These are phyloP conservation scores for Rhodotorula diobovata DNA, from an alignment of 768 basidiomycete genomes.

Conservation along the genomic window DNA sequence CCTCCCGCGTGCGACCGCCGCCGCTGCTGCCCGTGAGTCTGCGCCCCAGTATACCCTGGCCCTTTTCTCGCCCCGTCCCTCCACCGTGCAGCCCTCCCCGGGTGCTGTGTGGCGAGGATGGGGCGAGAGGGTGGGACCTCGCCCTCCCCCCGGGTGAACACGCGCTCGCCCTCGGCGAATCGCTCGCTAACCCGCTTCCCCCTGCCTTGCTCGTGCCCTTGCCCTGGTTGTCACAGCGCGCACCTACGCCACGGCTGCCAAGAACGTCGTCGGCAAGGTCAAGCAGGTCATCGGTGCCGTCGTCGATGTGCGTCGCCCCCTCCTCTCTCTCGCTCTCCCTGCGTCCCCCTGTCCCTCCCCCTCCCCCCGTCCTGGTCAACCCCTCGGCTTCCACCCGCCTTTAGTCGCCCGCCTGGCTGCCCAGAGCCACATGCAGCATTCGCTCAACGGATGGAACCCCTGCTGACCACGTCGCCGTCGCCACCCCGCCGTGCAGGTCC, in stretches of 20 bases:
- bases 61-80: neutral
- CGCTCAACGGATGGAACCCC: no score
- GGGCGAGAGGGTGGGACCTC: slow-evolving; percentile 27
- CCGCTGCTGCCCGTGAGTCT: slow-evolving; percentile 20
- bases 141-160: neutral
- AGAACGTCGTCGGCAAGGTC: slow-evolving; percentile 37
- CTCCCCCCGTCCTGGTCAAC: no score
- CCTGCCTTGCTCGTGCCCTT: neutral
- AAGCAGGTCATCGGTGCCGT: slow-evolving; percentile 99
- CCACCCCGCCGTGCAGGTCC: slow-evolving; percentile 44
- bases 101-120: neutral
- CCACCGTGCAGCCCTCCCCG: no score
- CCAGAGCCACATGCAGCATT: no score
- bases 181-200: neutral
- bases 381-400: slow-evolving; percentile 1
- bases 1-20: slow-evolving; percentile 20
- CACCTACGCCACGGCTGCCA: slow-evolving; percentile 41
- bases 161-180: neutral
- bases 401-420: no score
- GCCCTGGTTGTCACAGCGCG: slow-evolving; percentile 41
- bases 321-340: slow-evolving; percentile 12
- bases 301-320: slow-evolving; percentile 67
- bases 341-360: no score
- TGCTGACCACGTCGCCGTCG: no score
- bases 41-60: no score